These are phyloP conservation scores for Mortierella sp. DNA, from an alignment of 371 early-diverging fungal species.

Conservation along the genomic window DNA sequence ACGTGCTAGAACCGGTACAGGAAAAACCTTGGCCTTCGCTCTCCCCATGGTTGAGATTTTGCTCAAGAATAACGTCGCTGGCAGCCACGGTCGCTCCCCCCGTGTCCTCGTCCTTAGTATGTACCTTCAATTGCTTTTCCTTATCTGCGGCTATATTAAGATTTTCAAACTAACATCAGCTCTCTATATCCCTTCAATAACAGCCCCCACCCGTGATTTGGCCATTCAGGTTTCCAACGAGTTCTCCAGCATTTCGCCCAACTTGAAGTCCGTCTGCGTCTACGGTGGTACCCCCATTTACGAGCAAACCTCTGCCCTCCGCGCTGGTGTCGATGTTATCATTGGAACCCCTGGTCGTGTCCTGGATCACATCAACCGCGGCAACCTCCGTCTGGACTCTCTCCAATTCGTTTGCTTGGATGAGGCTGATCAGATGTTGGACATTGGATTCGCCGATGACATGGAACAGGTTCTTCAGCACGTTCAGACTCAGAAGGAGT, in stretches of 20 bases:
- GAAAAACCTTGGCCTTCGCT: constrained; percentile 94
- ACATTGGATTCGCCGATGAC: constrained; percentile 96
- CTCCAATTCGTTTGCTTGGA: constrained; percentile 90
- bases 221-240: constrained; percentile 92
- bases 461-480: constrained; percentile 89
- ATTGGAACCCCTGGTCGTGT: constrained; percentile 99
- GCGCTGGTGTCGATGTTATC: constrained; percentile 93
- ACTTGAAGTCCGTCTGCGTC: constrained; percentile 62
- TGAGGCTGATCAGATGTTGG: constrained; percentile 98
- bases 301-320: constrained; percentile 83
- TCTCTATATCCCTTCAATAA: background rate
- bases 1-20: constrained; percentile 96
- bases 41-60: constrained; percentile 89
- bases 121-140: constrained; percentile 67
- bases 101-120: constrained; percentile 82
- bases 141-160: constrained; percentile 62
- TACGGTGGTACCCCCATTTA: constrained; percentile 89
- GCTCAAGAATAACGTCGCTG: constrained; percentile 64
- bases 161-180: background rate
- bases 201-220: constrained; percentile 98
- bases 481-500: constrained; percentile 84
- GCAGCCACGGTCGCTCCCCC: constrained; percentile 82
- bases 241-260: constrained; percentile 75
- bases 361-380: constrained; percentile 94
- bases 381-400: constrained; percentile 79